Evolutionary conservation across 2,329 filamentous ascomycete species (phyloP), one percentile per base, ranked within the genome.

Genomic region (Aspergillus sp.): DNA sequence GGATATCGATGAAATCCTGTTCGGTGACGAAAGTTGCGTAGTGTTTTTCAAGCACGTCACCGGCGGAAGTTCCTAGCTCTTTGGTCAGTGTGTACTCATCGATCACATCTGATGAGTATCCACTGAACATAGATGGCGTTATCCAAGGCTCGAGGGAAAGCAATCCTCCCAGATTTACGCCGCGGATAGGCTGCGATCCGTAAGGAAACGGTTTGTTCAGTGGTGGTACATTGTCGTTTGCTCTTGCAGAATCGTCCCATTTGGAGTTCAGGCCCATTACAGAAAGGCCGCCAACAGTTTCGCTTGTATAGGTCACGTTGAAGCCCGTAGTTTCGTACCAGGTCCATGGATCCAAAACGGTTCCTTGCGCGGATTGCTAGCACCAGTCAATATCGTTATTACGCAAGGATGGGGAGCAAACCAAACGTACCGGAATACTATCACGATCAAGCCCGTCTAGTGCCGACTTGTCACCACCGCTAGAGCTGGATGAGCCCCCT

Each of bases 101-200:
- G 17, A 98, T 82, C 42, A 98, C 85, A 79, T 79, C 87, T 64
- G 44, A 46, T 24, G 75, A 77, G 70, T 89, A 91, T 61, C 83
- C 83, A 60, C 86, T 77, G 77, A 99, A 99, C 24, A 96, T 82
- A 0, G 93, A 97, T 0, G 95, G 95, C 4, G 91, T 93, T 71
- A 99, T 98, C 73, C 96, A 97, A 0, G 95, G 95, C 69, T 99
- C 95, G 12, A 99, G 78, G 3, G 89, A 90, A 2, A 99, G 83
- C 95, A 95, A 99, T 12, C 95, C 95, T 51, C 95, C 95, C 1
- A 98, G 73, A 67, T 96, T 98, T 37, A 98, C 91, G 1, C 95
- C 95, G 6, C 93, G 86, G 22, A 96, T 91, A 2, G 93, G 92
- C 54, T 82, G 86, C 20, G 84, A 86, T 2, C 86, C 84, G 67